Conservation (phyloP, 2,329 filamentous ascomycete genomes). For the Tolypocladium capitatum region DNA sequence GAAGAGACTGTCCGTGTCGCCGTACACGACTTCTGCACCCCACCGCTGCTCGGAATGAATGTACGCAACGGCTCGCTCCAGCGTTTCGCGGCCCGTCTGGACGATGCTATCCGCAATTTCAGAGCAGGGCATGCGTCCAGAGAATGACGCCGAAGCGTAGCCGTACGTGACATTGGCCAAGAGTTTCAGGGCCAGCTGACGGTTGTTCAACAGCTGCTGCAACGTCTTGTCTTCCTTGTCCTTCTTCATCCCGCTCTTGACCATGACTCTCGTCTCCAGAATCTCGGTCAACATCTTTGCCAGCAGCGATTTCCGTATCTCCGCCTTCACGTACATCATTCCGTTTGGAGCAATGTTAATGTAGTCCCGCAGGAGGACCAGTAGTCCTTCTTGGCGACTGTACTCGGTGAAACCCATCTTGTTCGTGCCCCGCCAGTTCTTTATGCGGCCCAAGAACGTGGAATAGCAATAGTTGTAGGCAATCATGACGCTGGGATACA, state of each 20-base stretch:
- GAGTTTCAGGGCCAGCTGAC: constrained; percentile 85
- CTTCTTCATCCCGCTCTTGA: constrained; percentile 91
- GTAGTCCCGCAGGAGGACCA: constrained; percentile 68
- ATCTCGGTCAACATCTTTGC: constrained; percentile 97
- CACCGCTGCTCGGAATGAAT: constrained; percentile 81
- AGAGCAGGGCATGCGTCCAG: constrained; percentile 91
- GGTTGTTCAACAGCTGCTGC: constrained; percentile 80
- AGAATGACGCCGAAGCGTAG: constrained; percentile 94
- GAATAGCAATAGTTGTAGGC: constrained; percentile 99
- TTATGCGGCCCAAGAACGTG: constrained; percentile 78
- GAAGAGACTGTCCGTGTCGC: constrained; percentile 93
- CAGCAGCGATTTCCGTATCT: constrained; percentile 77
- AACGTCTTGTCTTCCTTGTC: constrained; percentile 79
- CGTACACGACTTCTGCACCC: constrained; percentile 95
- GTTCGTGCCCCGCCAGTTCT: constrained; percentile 76
- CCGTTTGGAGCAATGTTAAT: constrained; percentile 93
- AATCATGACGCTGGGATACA: constrained; percentile 98
- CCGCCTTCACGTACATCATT: constrained; percentile 82
- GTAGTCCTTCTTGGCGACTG: constrained; percentile 57
- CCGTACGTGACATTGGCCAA: constrained; percentile 99
- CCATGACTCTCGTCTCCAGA: constrained; percentile 90
- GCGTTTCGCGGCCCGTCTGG: constrained; percentile 84
- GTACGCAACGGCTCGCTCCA: constrained; percentile 83
- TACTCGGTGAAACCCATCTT: constrained; percentile 95
- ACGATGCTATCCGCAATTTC: constrained; percentile 98